Evolutionary conservation across 306 rosid genomes (phyloP).

Genomic region (Cicer judaicum): DNA sequence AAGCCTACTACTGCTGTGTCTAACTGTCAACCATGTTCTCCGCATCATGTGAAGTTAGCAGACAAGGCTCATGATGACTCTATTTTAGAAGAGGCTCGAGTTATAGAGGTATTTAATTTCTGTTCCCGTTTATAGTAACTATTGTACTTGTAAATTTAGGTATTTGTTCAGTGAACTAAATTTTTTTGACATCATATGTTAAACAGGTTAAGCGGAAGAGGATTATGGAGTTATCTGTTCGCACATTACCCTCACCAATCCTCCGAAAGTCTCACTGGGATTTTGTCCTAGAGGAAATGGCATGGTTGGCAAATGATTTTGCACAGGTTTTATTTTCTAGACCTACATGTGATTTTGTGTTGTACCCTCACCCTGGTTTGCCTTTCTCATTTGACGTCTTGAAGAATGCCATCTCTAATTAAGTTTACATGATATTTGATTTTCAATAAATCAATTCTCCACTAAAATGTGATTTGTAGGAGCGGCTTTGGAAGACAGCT

Average conservation of each 20-base stretch:
- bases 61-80: constrained; percentile 91
- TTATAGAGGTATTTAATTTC: constrained; percentile 70
- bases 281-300: constrained; percentile 95
- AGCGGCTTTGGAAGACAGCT: constrained; percentile 93
- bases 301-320: constrained; percentile 99
- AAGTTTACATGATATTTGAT: constrained; percentile 10
- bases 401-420: constrained; percentile 1
- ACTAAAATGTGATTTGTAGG: constrained; percentile 57
- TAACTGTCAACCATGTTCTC: constrained; percentile 55
- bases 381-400: constrained; percentile 6
- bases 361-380: neutral
- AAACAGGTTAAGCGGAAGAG: constrained; percentile 90
- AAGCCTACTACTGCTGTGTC: constrained; percentile 49
- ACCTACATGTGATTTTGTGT: constrained; percentile 1
- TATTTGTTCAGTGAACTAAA: constrained; percentile 36
- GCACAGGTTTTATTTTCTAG: constrained; percentile 76
- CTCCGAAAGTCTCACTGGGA: constrained; percentile 84
- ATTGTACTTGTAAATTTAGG: constrained; percentile 39
- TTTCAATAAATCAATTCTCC: constrained; percentile 31
- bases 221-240: constrained; percentile 83
- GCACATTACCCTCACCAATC: constrained; percentile 59
- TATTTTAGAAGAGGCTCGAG: constrained; percentile 85
- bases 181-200: constrained; percentile 42
- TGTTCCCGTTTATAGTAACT: constrained; percentile 29
- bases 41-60: constrained; percentile 52